Evolutionary conservation across 768 basidiomycete genomes (phyloP), one percentile per base, ranked within the genome.

Genomic region (Termitomyces bulborhizus): DNA sequence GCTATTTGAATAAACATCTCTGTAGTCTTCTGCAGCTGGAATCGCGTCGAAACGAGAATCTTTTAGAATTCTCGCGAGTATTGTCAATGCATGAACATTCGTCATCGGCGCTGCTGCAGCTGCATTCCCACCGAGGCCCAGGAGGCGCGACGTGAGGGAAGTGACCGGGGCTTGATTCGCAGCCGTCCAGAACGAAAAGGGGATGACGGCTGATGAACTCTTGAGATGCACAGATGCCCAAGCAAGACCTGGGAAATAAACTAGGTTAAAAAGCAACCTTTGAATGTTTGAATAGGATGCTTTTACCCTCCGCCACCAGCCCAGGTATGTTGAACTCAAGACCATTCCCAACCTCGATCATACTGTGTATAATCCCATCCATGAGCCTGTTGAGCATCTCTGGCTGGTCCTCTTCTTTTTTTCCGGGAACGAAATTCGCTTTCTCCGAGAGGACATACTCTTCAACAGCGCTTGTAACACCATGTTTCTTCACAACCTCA

Each of bases 281-380:
- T 2, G 12, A 26, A 21, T 4, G 0, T 24, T 42, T 8, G 21
- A 24, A 34, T 7, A 16, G n/a, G 15, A 45, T 16, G 44, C 43
- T 13, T 45, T 24, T 51, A 85, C 86, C 87, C 72, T 89, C 86
- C 1, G 80, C 80, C 1, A 81, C 66, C 46, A 86, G 65, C 0
- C 85, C 86, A 6, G 79, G 76, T 21, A 84, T 54, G 3, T 64
- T 72, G 56, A 87, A 87, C 64, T 88, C 87, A 3, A 77, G 66
- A 3, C 85, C 86, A 65, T 81, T 80, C 13, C 83, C 86, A 3
- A 70, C 60, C 60, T 88, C 83, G 44, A 89, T 87, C 40, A 87
- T 53, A 0, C 86, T 82, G 60, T 90, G 87, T 4, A 88, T 27
- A 7, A 85, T 62, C 2, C 83, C 84, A 1, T 73, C 73, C 15